phyloP scores from a whole-genome alignment of 768 basidiomycete genomes.

The Lactarius deliciosus region DNA sequence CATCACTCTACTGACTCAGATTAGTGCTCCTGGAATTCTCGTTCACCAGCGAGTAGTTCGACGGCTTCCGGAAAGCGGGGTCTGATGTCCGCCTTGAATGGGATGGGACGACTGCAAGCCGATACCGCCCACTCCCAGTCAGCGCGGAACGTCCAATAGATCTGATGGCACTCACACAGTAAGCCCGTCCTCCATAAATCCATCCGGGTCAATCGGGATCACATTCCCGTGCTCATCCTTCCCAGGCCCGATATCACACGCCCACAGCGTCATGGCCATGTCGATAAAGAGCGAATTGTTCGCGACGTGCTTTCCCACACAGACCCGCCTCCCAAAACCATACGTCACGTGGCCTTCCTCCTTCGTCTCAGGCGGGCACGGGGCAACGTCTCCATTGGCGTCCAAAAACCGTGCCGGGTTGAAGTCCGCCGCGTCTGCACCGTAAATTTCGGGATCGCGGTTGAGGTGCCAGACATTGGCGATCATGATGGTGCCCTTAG shows the following conservation, averaged over 20 bases:
- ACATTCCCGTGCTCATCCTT: conserved; percentile 5
- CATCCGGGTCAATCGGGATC: conserved; percentile 14
- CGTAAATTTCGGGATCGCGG: conserved; percentile 33
- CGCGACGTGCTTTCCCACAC: conserved; percentile 13
- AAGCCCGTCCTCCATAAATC: conserved; percentile 3
- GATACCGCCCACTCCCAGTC: neutral
- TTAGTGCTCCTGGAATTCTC: no score
- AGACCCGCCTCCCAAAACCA: conserved; percentile 33
- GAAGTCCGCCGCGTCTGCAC: conserved; percentile 30
- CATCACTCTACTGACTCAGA: neutral
- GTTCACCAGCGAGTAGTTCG: conserved; percentile 1
- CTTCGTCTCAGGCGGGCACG: conserved; percentile 30
- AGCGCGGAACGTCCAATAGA: neutral
- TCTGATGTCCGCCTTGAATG: conserved; percentile 10
- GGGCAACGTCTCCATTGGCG: conserved; percentile 24
- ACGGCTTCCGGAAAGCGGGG: conserved; percentile 17
- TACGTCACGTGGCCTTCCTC: conserved; percentile 33
- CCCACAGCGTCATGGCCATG: conserved; percentile 35
- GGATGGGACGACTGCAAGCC: conserved; percentile 11
- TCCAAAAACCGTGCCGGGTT: conserved; percentile 33
- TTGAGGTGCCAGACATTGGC: conserved; percentile 34
- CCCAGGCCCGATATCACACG: conserved; percentile 25
- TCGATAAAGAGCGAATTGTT: conserved; percentile 37
- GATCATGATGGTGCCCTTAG: conserved; percentile 38
- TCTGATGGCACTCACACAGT: neutral